These are phyloP conservation scores for Pilobolus umbonatus DNA, from an alignment of 192 early-diverging fungal species.

Conservation along the genomic window DNA sequence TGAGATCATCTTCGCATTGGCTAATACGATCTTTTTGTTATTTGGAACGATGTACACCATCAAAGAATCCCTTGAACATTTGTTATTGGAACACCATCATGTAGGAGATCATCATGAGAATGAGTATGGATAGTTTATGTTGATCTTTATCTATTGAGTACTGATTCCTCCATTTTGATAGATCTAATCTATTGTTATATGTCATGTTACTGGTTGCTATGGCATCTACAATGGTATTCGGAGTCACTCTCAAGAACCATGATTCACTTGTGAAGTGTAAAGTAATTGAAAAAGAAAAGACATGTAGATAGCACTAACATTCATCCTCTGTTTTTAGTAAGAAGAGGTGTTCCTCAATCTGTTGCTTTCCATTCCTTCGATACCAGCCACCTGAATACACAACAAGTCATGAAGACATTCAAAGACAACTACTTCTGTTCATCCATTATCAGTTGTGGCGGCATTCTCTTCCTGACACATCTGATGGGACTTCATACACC, in stretches of 20 bases:
- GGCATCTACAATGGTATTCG: constrained; percentile 32
- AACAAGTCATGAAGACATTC: too few species aligned
- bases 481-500: constrained; percentile 7
- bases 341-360: too few species aligned
- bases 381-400: too few species aligned
- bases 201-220: constrained; percentile 38
- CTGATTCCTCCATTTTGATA: background rate
- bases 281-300: too few species aligned
- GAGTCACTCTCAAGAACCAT: constrained; percentile 46
- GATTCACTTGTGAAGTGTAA: constrained; percentile 44
- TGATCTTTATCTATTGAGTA: background rate
- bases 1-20: constrained; percentile 49
- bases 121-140: background rate
- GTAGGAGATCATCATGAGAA: constrained; percentile 2
- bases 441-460: constrained; percentile 32
- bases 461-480: constrained; percentile 24
- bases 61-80: constrained; percentile 57
- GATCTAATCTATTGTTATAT: constrained; percentile 23
- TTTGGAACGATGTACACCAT: constrained; percentile 55
- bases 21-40: constrained; percentile 45
- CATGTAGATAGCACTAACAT: too few species aligned
- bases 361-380: too few species aligned
- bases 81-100: constrained; percentile 47
- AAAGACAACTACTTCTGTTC: constrained; percentile 42
- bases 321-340: too few species aligned